Evolutionary conservation across 2,329 filamentous ascomycete genomes (phyloP), one percentile per base, ranked within the genome.

Genomic region (Talaromyces sp.): DNA sequence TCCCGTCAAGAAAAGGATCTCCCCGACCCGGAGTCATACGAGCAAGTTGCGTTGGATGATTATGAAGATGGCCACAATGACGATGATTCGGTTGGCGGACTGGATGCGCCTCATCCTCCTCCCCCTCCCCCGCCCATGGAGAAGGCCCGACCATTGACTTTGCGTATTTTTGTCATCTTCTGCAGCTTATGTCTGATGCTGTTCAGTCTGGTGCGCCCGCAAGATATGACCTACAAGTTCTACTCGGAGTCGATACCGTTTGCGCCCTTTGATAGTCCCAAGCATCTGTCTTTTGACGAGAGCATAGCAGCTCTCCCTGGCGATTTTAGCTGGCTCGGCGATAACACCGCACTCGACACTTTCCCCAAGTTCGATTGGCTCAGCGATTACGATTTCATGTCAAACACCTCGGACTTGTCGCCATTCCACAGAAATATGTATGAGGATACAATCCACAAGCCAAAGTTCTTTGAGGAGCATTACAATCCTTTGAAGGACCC

Each of bases 361-460:
- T 54, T 57, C 53, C 48, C 57, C 3, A 47, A 14, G 27, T 58
- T 62, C 39, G 52, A 59, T 16, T 62, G 59, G 59, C 33, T 62
- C 20, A 52, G 13, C 8, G 13, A 42, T 4, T 35, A 43, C 5
- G 32, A 54, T 24, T 37, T 48, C 2, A n/a, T n/a, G n/a, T 22
- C 51, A 19, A 47, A 49, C 45, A 48, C 33, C 3, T 58, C 54
- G 1, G 47, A 53, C 17, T 58, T 53, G 32, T 57, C 57, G n/a
- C 55, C 58, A 17, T 55, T 61, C 24, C 57, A 35, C 4, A 13
- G 47, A 14, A 46, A 49, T 3, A 35, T 39, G 7, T 42, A 50
- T 10, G 13, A 11, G 4, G 22, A 16, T 6, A 20, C 30, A 3
- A 19, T 50, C 20, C 27, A 51, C 32, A 35, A 35, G 32, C 5